phyloP scores from a whole-genome alignment of 169 alveolate genomes.

The Babesia gibsoni region DNA sequence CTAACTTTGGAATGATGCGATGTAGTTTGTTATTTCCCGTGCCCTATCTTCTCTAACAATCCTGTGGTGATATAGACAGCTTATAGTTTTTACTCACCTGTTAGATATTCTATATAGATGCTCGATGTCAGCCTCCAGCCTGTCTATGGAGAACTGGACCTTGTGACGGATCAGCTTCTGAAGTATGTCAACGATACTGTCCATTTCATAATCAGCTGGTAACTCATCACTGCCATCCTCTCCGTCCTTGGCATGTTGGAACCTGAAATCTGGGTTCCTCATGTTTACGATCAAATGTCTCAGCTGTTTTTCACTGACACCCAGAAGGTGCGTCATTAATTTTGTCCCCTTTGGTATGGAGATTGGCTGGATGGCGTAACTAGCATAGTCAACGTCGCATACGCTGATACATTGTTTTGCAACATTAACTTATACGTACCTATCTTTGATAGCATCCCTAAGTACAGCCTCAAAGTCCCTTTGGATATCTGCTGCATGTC shows the following conservation, averaged over 20 bases:
- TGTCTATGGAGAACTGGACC: neutral
- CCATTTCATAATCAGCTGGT: conserved; percentile 3
- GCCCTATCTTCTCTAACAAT: conserved; percentile 7
- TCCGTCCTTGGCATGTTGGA: neutral
- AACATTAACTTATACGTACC: neutral
- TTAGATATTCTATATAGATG: neutral
- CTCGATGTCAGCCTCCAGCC: conserved; percentile 34
- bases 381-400: neutral
- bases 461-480: neutral
- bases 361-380: neutral
- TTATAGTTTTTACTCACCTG: neutral
- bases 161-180: neutral
- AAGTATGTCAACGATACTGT: neutral
- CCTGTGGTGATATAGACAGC: neutral
- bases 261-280: neutral
- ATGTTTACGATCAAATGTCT: neutral
- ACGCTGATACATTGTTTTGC: neutral
- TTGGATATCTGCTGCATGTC: neutral
- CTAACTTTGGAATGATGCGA: conserved; percentile 18
- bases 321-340: conserved; percentile 30
- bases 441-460: neutral
- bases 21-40: neutral
- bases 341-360: conserved; percentile 10
- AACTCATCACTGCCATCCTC: neutral
- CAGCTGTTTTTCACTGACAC: conserved; percentile 1